Conservation (phyloP, 805 yeast species). For the Candida schatavii region DNA sequence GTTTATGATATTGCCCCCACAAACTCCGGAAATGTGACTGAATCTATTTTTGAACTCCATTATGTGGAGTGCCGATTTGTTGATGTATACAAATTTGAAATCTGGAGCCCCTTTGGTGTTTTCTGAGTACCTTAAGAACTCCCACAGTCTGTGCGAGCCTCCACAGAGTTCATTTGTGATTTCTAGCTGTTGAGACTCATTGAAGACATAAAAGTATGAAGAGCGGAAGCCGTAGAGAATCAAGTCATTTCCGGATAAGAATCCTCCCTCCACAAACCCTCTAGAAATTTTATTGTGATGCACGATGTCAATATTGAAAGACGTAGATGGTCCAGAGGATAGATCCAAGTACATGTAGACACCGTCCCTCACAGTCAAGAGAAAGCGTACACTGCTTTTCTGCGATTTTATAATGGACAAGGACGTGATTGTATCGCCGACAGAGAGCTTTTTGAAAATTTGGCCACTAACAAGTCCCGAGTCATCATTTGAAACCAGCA, state of each 20-base stretch:
- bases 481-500: slow-evolving; percentile 14
- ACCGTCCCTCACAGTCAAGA: slow-evolving; percentile 67
- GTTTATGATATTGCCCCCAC: slow-evolving; percentile 25
- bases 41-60: slow-evolving; percentile 24
- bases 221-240: slow-evolving; percentile 81
- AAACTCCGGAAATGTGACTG: slow-evolving; percentile 5
- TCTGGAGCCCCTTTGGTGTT: slow-evolving; percentile 9
- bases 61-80: slow-evolving; percentile 45
- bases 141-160: slow-evolving; percentile 89
- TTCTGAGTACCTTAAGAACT: slow-evolving; percentile 26
- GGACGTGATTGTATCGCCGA: slow-evolving; percentile 70
- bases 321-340: slow-evolving; percentile 10
- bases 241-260: slow-evolving; percentile 38
- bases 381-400: slow-evolving; percentile 18
- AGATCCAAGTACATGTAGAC: slow-evolving; percentile 44
- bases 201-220: slow-evolving; percentile 73
- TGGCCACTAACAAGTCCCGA: slow-evolving; percentile 14
- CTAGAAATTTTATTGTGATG: slow-evolving; percentile 64
- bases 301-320: slow-evolving; percentile 21
- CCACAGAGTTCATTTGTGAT: slow-evolving; percentile 75
- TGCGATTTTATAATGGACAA: slow-evolving; percentile 36
- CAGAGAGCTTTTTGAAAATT: slow-evolving; percentile 47
- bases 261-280: slow-evolving; percentile 81
- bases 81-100: slow-evolving; percentile 56
- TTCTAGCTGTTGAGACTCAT: slow-evolving; percentile 74